Evolutionary conservation across 495 filamentous ascomycete genomes (phyloP), one percentile per base, ranked within the genome.

Genomic region (Cenococcum geophilum): DNA sequence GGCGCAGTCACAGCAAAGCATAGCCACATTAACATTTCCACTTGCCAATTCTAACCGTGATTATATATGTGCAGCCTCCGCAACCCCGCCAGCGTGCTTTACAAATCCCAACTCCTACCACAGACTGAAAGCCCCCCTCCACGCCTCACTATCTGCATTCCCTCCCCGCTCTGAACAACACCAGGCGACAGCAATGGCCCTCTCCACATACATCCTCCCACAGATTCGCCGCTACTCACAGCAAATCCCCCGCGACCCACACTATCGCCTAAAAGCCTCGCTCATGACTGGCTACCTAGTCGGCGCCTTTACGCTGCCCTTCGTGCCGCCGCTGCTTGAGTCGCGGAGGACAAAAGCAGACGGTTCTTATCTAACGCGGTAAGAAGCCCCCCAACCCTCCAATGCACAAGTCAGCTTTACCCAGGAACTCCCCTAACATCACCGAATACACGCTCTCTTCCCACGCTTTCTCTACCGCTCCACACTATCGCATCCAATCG

Each of bases 251-350:
- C 66, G 62, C 37, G 66, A 68, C 36, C 66, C 66, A 22, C 66
- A 65, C 59, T 68, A 59, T 50, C 45, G 37, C 20, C 55, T 68
- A 14, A 68, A 68, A 53, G 66, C 66, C 18, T 47, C 42, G 0
- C 62, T 68, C 16, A 62, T 70, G 58, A 65, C 62, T 1, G 65
- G 68, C 5, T 70, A 70, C 47, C 52, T 70, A 40, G 62, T 65
- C 22, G 57, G 49, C 4, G 68, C 68, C 35, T 67, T 68, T 55
- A 92, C 89, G 50, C 74, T 96, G 48, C 79, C 91, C 34, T 93
- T 96, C 67, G 88, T 96, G 60, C 91, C 91, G 61, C 85, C 88
- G 53, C 73, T 96, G 70, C 45, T 70, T 37, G 68, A 64, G 50
- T 68, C 49, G 6, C 34, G 62, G 59, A 54, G 65, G 51, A 55